Evolutionary conservation across 257 asterid species (phyloP), one percentile per base, ranked within the genome.

Genomic region (Solanum sitiens): DNA sequence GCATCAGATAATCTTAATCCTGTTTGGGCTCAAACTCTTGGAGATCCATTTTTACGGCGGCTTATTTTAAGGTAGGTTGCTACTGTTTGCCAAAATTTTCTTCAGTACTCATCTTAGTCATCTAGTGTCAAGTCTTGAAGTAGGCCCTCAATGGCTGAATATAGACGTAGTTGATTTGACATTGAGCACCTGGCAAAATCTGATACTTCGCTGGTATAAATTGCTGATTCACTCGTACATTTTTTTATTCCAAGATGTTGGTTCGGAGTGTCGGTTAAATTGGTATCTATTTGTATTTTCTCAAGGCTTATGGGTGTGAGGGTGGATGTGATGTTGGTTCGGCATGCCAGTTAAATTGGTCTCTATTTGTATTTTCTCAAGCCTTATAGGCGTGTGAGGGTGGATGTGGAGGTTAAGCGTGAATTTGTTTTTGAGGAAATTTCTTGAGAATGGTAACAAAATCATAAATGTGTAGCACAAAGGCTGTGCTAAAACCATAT

Each of bases 11-110:
- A 89, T 89, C 95, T 97, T 83, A 92, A 92, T 92, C 94, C 99
- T 86, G 96, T 91, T 72, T 97, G 99, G 99, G 92, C 98, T 44
- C 99, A 97, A 89, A 92, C 92, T 86, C 87, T 95, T 85, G 53
- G 91, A 27, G 99, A 96, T 89, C 95, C 98, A 86, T 95, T 97
- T 95, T 92, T 97, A 90, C 93, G 96, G 90, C 93, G 99, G 85
- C 95, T 97, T 85, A 93, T 97, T 89, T 85, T 96, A 75, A 97
- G 99, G 99, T 95, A 91, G 18, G 87, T 30, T 59, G 67, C 30
- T 79, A 14, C 70, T 89, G 74, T 72, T 70, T 5, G n/a, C 35
- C 8, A 56, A 59, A 61, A 32, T 70, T 85, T 37, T 40, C 61
- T 85, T 23, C 65, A 27, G 39, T 67, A 12, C 80, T 45, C 84